phyloP scores from a whole-genome alignment of 2,329 filamentous ascomycete species.

The Metarhizium album region DNA sequence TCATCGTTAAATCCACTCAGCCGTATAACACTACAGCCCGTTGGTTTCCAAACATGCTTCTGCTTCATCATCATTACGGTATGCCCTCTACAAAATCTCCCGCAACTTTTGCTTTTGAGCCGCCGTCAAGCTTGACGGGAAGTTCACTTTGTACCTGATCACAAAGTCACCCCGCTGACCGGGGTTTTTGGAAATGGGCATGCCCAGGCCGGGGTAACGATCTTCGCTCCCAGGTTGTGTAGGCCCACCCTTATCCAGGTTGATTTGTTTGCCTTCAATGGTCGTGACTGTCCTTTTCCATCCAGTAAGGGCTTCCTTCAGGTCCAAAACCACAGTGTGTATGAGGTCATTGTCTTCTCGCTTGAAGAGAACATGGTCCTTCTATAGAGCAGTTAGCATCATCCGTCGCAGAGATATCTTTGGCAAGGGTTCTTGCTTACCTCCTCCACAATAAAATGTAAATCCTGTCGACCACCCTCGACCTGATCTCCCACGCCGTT shows the following conservation, averaged over 20 bases:
- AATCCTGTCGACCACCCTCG: conserved; percentile 87
- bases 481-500: conserved; percentile 96
- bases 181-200: conserved; percentile 90
- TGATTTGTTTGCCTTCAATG: conserved; percentile 82
- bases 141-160: conserved; percentile 85
- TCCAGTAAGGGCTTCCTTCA: conserved; percentile 91
- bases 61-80: neutral
- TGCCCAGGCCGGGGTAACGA: conserved; percentile 73
- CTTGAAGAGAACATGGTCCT: conserved; percentile 73
- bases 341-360: conserved; percentile 84
- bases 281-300: conserved; percentile 89
- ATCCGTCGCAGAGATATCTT: neutral
- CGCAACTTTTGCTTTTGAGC: conserved; percentile 72
- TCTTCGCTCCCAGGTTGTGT: conserved; percentile 79
- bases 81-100: conserved; percentile 54
- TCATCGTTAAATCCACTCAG: conserved; percentile 3
- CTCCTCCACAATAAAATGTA: conserved; percentile 92
- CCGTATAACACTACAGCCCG: neutral
- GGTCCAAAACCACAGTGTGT: conserved; percentile 65
- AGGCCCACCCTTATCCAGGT: conserved; percentile 68
- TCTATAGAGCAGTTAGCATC: conserved; percentile 39
- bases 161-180: conserved; percentile 77
- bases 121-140: conserved; percentile 66
- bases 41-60: conserved; percentile 1
- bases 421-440: conserved; percentile 38